phyloP scores from a whole-genome alignment of 331 rosid species.

The Stylosanthes scabra region DNA sequence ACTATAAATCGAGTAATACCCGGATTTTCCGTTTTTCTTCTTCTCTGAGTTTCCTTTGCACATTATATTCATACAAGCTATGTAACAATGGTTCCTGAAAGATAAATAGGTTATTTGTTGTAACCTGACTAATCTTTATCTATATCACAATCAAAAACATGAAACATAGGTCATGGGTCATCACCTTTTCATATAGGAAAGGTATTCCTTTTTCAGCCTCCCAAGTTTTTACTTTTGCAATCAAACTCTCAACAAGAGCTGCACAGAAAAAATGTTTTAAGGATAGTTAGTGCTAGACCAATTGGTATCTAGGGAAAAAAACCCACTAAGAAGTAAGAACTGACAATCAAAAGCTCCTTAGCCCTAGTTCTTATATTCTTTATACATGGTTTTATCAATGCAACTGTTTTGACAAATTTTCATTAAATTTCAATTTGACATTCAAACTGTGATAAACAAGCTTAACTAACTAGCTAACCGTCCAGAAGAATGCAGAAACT shows the following conservation, averaged over 20 bases:
- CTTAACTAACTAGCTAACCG: conserved; percentile 6
- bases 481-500: background rate
- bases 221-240: conserved; percentile 83
- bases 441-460: conserved; percentile 4
- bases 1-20: conserved; percentile 52
- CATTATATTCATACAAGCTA: conserved; percentile 67
- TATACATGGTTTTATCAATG: too few species aligned
- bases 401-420: conserved; percentile 1
- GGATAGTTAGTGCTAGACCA: conserved; percentile 21
- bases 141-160: background rate
- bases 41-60: conserved; percentile 66
- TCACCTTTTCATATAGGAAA: conserved; percentile 90
- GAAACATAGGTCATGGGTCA: conserved; percentile 26
- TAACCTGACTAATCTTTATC: conserved; percentile 15
- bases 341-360: too few species aligned
- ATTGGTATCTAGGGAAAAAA: conserved; percentile 4
- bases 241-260: conserved; percentile 81
- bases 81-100: conserved; percentile 67
- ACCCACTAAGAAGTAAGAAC: background rate
- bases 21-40: conserved; percentile 86
- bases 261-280: conserved; percentile 30
- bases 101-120: conserved; percentile 15
- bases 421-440: background rate
- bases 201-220: conserved; percentile 82
- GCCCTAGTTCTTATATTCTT: too few species aligned